Evolutionary conservation across 2,329 filamentous ascomycete genomes (phyloP), one percentile per base, ranked within the genome.

Genomic region (Colletotrichum tropicicola): DNA sequence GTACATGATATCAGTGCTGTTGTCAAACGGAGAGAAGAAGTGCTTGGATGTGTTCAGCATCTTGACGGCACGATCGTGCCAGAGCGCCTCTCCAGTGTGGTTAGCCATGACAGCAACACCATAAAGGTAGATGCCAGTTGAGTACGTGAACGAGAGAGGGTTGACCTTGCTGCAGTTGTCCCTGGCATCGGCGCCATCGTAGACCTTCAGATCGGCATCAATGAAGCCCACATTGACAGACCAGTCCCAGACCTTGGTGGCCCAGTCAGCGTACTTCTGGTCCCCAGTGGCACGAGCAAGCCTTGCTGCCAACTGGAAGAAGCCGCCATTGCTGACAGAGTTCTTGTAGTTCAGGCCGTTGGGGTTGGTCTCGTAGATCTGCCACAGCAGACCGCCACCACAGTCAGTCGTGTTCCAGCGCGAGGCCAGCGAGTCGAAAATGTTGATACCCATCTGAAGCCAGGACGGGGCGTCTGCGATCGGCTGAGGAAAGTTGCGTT

Each of bases 341-440:
- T 95, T 95, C 78, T 94, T 96, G 85, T 97, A 96, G 72, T 88
- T 85, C 74, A 94, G 90, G 13, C 93, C 93, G 67, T 89, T 89
- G 48, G 81, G 80, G 74, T 97, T 95, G 70, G 86, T 87, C 1
- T 85, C 79, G 75, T 90, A 94, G 69, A 97, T 93, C 80, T 97
- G 93, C 92, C 92, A 95, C 60, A 88, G 83, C 48, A 96, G 79
- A 5, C 93, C 93, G 65, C 93, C 93, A 25, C 82, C 83, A 72
- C 93, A 97, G 39, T 80, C 77, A 0, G 82, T 79, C 0, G 79
- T 83, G 73, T 94, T 89, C 93, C 93, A 96, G 47, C 93, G 87
- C 21, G 77, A 76, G 5, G 83, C 84, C 72, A 94, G 90, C 44
- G 86, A 85, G 74, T 94, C 89, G 83, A 92, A 96, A 30, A 92